Evolutionary conservation across 2,329 filamentous ascomycete species (phyloP), one percentile per base, ranked within the genome.

Genomic region (Aspergillus sp.): DNA sequence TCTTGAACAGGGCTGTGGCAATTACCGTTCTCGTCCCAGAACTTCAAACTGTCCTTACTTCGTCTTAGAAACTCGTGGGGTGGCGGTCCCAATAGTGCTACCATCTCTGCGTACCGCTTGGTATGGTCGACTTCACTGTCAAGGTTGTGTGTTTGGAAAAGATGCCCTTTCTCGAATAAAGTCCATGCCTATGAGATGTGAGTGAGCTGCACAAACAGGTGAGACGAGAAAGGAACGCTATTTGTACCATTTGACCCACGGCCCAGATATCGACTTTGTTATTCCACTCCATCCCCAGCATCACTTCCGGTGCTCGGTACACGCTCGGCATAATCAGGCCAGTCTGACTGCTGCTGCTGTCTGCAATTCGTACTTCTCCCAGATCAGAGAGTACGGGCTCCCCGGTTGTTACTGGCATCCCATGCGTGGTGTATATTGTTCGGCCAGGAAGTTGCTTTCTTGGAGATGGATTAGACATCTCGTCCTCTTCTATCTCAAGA

Each of bases 221-320:
- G 13, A 49, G 64, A 54, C 51, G 23, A 60, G 45, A 47, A 58
- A 47, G 19, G 48, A 41, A 48, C 59, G 55, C 46, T 22, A 19
- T 4, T n/a, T 74, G 71, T 69, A 81, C 80, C 80, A 82, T 77
- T 57, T 76, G 76, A 0, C 79, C 81, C 1, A 75, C 66, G 45
- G 78, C 80, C 82, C 81, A 84, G 50, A 84, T 80, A 64, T 84
- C 81, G 8, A 83, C 71, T 23, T 73, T 66, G 53, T 77, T 79
- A 2, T 69, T 68, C 81, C 81, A 83, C 0, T 72, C 68, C 4
- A 72, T 71, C 61, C 72, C 65, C 2, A 84, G 63, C 4, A 83
- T 79, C 7, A 83, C 78, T 65, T 84, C 69, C 17, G 66, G 67
- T 4, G 68, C 64, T 9, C 68, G 57, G 28, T 71, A 71, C 25